These are phyloP conservation scores for Brassica cretica DNA, from an alignment of 345 rosid genomes.

Conservation along the genomic window DNA sequence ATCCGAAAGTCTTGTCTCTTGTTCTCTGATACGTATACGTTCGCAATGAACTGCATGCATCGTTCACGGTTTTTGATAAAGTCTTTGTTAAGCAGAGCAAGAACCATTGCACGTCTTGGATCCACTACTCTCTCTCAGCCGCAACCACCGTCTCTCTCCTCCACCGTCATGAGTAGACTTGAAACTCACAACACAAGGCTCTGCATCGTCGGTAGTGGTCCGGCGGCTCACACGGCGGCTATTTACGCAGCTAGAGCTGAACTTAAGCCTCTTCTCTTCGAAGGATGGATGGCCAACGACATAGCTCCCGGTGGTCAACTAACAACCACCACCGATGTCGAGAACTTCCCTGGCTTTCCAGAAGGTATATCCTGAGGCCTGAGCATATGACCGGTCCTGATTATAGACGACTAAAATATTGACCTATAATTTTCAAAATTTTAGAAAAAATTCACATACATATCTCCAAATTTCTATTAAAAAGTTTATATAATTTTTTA, in stretches of 20 bases:
- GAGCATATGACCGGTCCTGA: too few relatives aligned
- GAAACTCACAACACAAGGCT: slow-evolving; percentile 52
- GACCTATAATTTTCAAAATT: too few relatives aligned
- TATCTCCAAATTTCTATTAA: too few relatives aligned
- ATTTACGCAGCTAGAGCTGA: slow-evolving; percentile 89
- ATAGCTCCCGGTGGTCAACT: slow-evolving; percentile 99
- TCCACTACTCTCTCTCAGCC: slow-evolving; percentile 27
- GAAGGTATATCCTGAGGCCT: slow-evolving; percentile 42
- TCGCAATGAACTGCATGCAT: slow-evolving; percentile 14
- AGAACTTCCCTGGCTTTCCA: slow-evolving; percentile 95
- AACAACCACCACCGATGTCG: slow-evolving; percentile 92
- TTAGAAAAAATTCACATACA: too few relatives aligned
- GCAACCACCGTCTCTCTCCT: slow-evolving; percentile 18
- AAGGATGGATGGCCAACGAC: slow-evolving; percentile 98
- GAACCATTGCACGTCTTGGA: slow-evolving; percentile 38
- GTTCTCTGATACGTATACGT: background rate
- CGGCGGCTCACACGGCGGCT: slow-evolving; percentile 98
- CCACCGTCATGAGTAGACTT: slow-evolving; percentile 55
- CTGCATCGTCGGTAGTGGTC: slow-evolving; percentile 94
- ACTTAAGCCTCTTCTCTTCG: slow-evolving; percentile 87
- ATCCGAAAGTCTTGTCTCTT: background rate
- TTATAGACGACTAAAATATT: too few relatives aligned
- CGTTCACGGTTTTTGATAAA: slow-evolving; percentile 13
- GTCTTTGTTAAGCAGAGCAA: slow-evolving; percentile 39
- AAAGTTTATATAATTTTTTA: too few relatives aligned